Conservation (phyloP, 1,284 basidiomycete genomes). For the Salmacisia buchloeana region DNA sequence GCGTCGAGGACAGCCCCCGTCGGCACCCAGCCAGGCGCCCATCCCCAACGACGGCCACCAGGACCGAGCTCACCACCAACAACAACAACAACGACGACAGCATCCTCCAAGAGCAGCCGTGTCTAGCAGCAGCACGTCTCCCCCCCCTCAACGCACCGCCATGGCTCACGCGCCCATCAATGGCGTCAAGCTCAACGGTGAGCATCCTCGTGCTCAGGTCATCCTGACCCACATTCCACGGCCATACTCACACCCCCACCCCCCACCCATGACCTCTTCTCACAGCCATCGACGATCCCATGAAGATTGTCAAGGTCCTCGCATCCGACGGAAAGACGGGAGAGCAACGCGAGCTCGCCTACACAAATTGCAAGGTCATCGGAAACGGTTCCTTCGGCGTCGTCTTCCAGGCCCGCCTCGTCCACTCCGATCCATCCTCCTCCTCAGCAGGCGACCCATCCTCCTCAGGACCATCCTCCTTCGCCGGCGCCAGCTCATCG, state of each 20-base stretch:
- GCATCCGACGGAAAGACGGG: constrained; percentile 92
- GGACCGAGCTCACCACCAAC: not conserved
- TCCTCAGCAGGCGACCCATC: not conserved
- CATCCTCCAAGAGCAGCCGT: not conserved
- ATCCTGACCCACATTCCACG: constrained; percentile 1
- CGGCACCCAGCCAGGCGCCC: not conserved
- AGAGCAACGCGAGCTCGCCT: constrained; percentile 78
- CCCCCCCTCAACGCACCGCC: not conserved
- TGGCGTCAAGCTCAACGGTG: constrained; percentile 38
- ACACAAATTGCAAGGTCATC: constrained; percentile 96
- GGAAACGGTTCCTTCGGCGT: constrained; percentile 99
- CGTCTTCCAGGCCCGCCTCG: constrained; percentile 71
- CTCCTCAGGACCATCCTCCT: constrained; percentile 5
- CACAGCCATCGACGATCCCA: constrained; percentile 69
- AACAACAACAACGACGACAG: not conserved
- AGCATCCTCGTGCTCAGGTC: constrained; percentile 1
- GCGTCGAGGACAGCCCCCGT: not conserved
- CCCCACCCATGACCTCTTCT: not conserved
- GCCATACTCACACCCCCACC: not conserved
- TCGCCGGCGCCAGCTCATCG: not conserved
- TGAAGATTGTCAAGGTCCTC: constrained; percentile 86
- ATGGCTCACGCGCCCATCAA: constrained; percentile 40
- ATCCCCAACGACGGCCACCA: not conserved
- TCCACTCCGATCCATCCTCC: constrained; percentile 48
- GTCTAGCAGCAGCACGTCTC: not conserved